A percentile compares a stretch with the other conserved stretches of the same genome.
These are phyloP conservation scores for Suillus hirtellus DNA, from an alignment of 768 basidiomycete species.

Conservation along the genomic window DNA sequence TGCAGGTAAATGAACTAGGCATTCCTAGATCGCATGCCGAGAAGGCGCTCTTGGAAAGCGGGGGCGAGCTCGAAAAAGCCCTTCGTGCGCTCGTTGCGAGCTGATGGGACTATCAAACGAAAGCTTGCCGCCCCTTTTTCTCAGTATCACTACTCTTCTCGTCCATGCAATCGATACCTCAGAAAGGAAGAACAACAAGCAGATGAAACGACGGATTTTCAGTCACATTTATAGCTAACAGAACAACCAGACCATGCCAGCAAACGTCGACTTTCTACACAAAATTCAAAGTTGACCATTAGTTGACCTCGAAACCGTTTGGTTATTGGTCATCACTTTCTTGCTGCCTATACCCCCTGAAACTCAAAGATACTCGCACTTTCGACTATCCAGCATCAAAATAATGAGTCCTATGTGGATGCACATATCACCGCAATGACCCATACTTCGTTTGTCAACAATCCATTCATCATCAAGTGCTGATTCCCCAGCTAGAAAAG, in stretches of 20 bases:
- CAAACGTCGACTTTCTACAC: slow-evolving; percentile 12
- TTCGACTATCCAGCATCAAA: slow-evolving; percentile 61
- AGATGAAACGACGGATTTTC: not conserved
- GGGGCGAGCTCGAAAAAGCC: slow-evolving; percentile 29
- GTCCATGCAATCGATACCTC: not conserved
- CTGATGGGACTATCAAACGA: slow-evolving; percentile 11
- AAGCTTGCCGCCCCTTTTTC: not conserved
- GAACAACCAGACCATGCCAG: slow-evolving; percentile 20
- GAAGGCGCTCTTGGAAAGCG: slow-evolving; percentile 30
- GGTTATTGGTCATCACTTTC: not conserved
- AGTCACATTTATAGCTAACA: slow-evolving; percentile 28
- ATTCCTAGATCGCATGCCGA: slow-evolving; percentile 31
- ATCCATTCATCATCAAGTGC: slow-evolving; percentile 92
- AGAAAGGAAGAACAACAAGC: not conserved
- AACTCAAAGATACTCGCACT: slow-evolving; percentile 13
- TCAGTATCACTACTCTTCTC: not conserved
- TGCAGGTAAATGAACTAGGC: slow-evolving; percentile 32
- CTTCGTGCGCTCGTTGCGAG: slow-evolving; percentile 28
- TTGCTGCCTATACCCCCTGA: slow-evolving; percentile 11
- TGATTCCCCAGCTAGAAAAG: slow-evolving; percentile 76
- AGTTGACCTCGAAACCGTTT: not conserved
- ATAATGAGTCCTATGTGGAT: slow-evolving; percentile 68
- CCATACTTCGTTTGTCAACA: slow-evolving; percentile 78
- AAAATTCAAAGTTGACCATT: slow-evolving; percentile 12
- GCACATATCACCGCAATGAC: not conserved